Percentiles rank a stretch among this genome's conserved stretches.
phyloP scores from a whole-genome alignment of 225 moss, liverwort and hornwort species.

The Straminergon stramineum region DNA sequence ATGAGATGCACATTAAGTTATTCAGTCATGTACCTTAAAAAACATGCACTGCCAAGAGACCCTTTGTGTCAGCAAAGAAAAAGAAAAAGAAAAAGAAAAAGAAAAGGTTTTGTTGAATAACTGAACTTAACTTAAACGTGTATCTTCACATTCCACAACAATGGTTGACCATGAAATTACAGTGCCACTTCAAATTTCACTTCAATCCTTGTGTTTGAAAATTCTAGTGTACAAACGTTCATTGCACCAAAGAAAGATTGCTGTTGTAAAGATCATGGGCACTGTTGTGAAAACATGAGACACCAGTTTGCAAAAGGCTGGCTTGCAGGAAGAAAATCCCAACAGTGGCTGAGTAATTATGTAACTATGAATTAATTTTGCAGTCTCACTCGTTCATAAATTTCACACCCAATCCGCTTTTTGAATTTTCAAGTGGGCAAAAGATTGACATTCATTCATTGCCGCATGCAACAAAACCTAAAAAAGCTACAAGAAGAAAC shows the following conservation, averaged over 20 bases:
- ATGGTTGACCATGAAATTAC: background rate
- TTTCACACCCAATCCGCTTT: background rate
- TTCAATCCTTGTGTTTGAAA: background rate
- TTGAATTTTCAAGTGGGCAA: background rate
- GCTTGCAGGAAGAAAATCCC: background rate
- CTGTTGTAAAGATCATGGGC: background rate
- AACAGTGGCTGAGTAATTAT: too few relatives aligned
- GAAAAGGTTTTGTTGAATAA: background rate
- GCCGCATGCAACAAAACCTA: too few relatives aligned
- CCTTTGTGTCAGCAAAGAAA: too few relatives aligned
- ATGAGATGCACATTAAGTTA: background rate
- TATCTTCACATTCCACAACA: background rate
- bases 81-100: background rate
- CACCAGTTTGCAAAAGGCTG: background rate
- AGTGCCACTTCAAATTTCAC: background rate
- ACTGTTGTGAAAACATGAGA: too few relatives aligned
- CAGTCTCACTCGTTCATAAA: background rate
- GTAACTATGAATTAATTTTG: background rate
- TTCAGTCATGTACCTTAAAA: background rate
- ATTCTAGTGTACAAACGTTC: background rate
- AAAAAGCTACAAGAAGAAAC: background rate
- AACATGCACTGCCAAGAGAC: too few relatives aligned
- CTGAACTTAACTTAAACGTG: background rate
- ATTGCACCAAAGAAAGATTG: background rate
- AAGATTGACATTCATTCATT: too few relatives aligned